Conservation (phyloP, 129 eudicot genomes). For the Tagetes patula region DNA sequence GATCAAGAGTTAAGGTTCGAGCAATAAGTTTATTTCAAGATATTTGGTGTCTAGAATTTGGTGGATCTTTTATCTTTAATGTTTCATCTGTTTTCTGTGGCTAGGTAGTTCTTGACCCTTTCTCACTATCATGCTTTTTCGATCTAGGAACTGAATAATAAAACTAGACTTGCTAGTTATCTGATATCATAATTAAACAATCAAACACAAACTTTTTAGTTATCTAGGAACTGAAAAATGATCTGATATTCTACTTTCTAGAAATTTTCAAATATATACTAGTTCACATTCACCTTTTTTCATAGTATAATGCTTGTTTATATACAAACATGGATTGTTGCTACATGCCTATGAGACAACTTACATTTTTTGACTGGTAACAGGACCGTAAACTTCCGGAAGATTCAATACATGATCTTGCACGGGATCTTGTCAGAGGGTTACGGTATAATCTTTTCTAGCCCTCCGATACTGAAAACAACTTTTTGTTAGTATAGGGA, state of each 20-base stretch:
- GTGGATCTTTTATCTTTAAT: too few species aligned
- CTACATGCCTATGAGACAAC: not conserved
- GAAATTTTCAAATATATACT: not conserved
- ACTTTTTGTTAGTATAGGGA: not conserved
- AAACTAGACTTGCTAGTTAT: not conserved
- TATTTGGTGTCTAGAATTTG: too few species aligned
- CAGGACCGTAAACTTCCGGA: constrained; percentile 94
- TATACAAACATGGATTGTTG: not conserved
- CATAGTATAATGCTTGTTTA: not conserved
- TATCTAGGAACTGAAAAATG: too few species aligned
- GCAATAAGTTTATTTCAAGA: too few species aligned
- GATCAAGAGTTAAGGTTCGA: too few species aligned
- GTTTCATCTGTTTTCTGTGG: too few species aligned
- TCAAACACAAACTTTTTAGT: not conserved
- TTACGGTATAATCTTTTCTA: constrained; percentile 62
- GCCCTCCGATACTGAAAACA: constrained; percentile 15
- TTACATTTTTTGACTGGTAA: constrained; percentile 22
- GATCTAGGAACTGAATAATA: too few species aligned
- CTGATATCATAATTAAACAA: not conserved
- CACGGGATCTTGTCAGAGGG: constrained; percentile 75
- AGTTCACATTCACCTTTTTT: not conserved
- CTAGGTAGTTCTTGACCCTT: too few species aligned
- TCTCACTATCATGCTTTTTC: too few species aligned
- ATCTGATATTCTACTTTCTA: not conserved
- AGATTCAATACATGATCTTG: constrained; percentile 93